Conservation (phyloP, 257 asterid species). For the Ballota nigra region DNA sequence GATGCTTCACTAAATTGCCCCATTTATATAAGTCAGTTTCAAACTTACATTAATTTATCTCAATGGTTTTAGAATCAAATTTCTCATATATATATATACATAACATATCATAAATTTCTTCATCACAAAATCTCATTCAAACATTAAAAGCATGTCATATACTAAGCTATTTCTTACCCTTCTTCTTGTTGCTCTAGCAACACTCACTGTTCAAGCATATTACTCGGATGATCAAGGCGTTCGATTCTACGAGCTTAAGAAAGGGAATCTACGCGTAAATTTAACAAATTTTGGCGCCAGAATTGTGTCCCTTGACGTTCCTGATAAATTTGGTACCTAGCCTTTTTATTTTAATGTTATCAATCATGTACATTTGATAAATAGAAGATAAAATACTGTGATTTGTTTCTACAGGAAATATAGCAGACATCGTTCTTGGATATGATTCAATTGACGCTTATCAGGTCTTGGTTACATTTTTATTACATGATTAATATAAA, state of each 20-base stretch:
- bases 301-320: not conserved
- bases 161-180: not conserved
- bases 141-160: not conserved
- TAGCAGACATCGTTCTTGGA: conserved; percentile 3
- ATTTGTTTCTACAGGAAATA: not conserved
- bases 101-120: not conserved
- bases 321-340: conserved; percentile 1
- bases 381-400: not conserved
- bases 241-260: not conserved
- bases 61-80: not conserved
- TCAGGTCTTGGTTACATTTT: not conserved
- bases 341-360: not conserved
- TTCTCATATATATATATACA: not conserved
- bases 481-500: not conserved
- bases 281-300: conserved; percentile 3
- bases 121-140: not conserved
- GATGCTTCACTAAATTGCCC: not conserved
- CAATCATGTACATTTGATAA: not conserved
- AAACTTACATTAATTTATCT: not conserved
- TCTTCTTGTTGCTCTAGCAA: not conserved
- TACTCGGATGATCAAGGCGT: not conserved
- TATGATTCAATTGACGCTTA: not conserved
- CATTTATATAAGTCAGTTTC: conserved; percentile 8
- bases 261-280: not conserved
- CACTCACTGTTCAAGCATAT: not conserved